Percentiles rank a stretch among this genome's conserved stretches.
Evolutionary conservation across 495 filamentous ascomycete species (phyloP).

Genomic region (Penicillium simplicissimum): DNA sequence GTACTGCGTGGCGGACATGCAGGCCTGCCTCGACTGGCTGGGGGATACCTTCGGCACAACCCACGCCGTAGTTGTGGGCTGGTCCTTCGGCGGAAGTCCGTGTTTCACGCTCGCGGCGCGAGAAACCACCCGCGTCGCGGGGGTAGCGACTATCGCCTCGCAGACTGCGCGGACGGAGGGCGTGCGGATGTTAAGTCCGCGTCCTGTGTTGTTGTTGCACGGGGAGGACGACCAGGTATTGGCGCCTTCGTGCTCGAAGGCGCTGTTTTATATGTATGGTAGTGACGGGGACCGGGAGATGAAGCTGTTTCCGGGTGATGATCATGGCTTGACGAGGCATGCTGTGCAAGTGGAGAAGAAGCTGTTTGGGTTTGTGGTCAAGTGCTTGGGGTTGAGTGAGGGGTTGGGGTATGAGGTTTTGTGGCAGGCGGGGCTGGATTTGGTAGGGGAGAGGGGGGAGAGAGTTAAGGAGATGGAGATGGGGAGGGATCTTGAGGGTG

Average conservation of each 20-base stretch:
- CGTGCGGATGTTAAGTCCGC: not conserved
- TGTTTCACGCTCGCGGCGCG: constrained; percentile 7
- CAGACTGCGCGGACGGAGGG: constrained; percentile 5
- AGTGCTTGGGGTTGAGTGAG: constrained; percentile 26
- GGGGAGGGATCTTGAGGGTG: constrained; percentile 30
- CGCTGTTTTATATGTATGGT: constrained; percentile 41
- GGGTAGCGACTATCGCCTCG: constrained; percentile 4
- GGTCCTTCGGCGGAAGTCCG: constrained; percentile 37
- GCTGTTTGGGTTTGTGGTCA: constrained; percentile 38
- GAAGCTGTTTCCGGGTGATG: constrained; percentile 37
- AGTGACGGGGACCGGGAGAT: constrained; percentile 30
- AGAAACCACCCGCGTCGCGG: not conserved
- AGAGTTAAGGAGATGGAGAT: constrained; percentile 33
- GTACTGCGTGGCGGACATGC: constrained; percentile 38
- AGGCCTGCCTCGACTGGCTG: constrained; percentile 41
- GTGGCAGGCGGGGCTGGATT: constrained; percentile 33
- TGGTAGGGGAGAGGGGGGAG: constrained; percentile 26
- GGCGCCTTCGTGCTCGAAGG: constrained; percentile 31
- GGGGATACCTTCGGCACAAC: constrained; percentile 29
- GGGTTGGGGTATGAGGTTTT: constrained; percentile 30
- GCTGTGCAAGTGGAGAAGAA: constrained; percentile 33
- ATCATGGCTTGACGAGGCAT: constrained; percentile 43
- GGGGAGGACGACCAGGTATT: not conserved
- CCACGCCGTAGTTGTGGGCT: constrained; percentile 46
- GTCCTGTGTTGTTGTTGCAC: not conserved